These are phyloP conservation scores for Paxillus involutus DNA, from an alignment of 768 basidiomycete genomes.

Conservation along the genomic window DNA sequence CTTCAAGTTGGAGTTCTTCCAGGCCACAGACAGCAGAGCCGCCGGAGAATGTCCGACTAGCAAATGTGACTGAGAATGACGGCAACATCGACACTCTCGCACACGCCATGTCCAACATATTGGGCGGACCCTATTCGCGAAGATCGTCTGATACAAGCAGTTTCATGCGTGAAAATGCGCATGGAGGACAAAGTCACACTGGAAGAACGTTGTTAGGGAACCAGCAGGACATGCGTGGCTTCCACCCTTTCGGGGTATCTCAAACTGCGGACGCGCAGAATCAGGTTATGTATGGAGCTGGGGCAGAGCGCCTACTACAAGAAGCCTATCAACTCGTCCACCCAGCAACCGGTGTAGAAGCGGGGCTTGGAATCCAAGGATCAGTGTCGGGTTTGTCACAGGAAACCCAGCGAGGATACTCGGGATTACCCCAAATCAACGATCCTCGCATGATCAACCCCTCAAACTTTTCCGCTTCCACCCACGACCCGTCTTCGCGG, in stretches of 20 bases:
- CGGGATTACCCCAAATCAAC: neutral
- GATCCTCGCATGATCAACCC: constrained; percentile 3
- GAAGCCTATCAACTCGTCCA: constrained; percentile 8
- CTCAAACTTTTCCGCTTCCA: neutral
- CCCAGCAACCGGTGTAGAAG: neutral
- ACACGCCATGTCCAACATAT: constrained; percentile 9
- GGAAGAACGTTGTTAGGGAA: neutral
- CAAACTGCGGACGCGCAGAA: neutral
- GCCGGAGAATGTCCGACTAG: neutral
- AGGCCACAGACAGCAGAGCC: neutral
- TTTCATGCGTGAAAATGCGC: constrained; percentile 4
- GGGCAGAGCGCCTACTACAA: neutral
- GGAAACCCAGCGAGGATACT: constrained; percentile 1
- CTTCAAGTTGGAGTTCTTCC: neutral
- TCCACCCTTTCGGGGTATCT: constrained; percentile 6
- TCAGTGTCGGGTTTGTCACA: constrained; percentile 10
- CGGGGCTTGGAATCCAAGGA: constrained; percentile 13
- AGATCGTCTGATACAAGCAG: neutral
- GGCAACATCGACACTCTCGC: constrained; percentile 4
- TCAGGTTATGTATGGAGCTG: constrained; percentile 1
- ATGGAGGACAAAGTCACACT: neutral
- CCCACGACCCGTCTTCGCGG: constrained; percentile 4
- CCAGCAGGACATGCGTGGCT: neutral
- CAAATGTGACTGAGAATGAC: neutral
- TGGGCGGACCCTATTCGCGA: neutral